Evolutionary conservation across 805 yeast species (phyloP), one percentile per base, ranked within the genome.

Genomic region (Yarrowia sp.): DNA sequence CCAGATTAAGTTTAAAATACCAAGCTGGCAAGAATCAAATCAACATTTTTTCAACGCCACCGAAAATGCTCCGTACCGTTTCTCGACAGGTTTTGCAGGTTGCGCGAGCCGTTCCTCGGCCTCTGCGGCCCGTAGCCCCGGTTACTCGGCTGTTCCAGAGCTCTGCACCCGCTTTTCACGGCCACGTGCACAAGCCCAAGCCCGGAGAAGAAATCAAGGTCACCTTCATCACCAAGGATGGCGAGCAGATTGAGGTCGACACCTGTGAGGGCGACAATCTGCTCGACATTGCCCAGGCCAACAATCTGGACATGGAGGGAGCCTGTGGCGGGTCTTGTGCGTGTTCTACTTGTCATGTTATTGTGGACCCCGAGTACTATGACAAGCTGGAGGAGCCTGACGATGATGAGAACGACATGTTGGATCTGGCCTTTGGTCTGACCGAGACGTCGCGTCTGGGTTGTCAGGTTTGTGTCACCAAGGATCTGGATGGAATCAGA

Each of bases 251-350:
- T 68, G 84, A 89, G 0, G 84, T 83, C 70, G 97, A 92, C 72
- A 98, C 88, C 1, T 87, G 93, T 2, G 97, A 88, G 70, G 98
- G 98, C 14, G 99, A 95, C 73, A 85, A 92, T 38, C 73, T 95
- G 28, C 78, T 95, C 74, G 99, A 95, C 74, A 91, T 95, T 65
- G 99, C 98, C 6, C 98, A 95, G 77, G 96, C 95, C 3, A 78
- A 92, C 73, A 88, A 92, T 71, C 76, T 95, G 66, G 99, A 95
- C 69, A 92, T 95, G 95, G 99, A 95, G 75, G 81, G 90, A 49
- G 99, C 99, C 0, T 95, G 99, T 77, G 99, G 99, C 22, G 99
- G 98, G 3, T 91, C 98, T 4, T 95, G 99, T 80, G 99, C 99
- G 1, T 95, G 99, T 75, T 92, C 98, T 5, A 95, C 99, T 0